Percentiles rank a stretch among this genome's conserved stretches.
phyloP scores from a whole-genome alignment of 352 stramenopile species.

The Phytopythium vexans region DNA sequence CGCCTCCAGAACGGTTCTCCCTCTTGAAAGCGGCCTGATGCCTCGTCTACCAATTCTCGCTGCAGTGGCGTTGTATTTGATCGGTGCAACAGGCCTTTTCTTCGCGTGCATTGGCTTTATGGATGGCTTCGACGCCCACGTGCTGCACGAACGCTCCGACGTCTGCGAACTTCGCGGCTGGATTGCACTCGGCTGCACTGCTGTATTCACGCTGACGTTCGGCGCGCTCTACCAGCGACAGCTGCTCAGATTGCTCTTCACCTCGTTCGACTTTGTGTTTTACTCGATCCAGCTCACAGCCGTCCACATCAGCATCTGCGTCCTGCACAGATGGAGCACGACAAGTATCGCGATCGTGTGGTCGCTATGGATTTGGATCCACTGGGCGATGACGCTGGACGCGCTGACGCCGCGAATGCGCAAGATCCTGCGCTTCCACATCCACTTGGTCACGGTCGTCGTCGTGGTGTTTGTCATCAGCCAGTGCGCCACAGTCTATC shows the following conservation, averaged over 20 bases:
- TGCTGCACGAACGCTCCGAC: background rate
- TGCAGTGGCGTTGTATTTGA: background rate
- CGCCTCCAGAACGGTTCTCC: too few species aligned
- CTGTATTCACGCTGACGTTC: conserved; percentile 12
- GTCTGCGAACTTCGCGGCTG: background rate
- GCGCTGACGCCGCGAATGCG: conserved; percentile 25
- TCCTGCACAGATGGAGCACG: conserved; percentile 10
- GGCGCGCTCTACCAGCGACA: conserved; percentile 20
- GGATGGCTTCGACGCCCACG: background rate
- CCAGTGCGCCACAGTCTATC: too few species aligned
- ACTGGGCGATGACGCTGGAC: conserved; percentile 27
- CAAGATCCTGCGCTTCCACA: background rate
- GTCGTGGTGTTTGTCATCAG: too few species aligned
- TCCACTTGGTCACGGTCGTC: too few species aligned
- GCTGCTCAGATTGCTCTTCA: conserved; percentile 19
- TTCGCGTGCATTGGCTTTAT: conserved; percentile 1
- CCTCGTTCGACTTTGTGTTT: conserved; percentile 42
- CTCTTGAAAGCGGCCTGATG: conserved; percentile 9
- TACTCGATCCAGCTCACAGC: conserved; percentile 21
- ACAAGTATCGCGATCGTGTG: conserved; percentile 8
- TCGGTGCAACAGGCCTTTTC: conserved; percentile 7
- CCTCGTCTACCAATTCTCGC: conserved; percentile 1
- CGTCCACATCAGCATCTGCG: conserved; percentile 23
- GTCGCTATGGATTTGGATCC: conserved; percentile 20
- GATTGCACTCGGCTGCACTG: conserved; percentile 6